A percentile compares a stretch with the other conserved stretches of the same genome.
Evolutionary conservation across 257 asterid genomes (phyloP).

Genomic region (Catharanthus roseus): DNA sequence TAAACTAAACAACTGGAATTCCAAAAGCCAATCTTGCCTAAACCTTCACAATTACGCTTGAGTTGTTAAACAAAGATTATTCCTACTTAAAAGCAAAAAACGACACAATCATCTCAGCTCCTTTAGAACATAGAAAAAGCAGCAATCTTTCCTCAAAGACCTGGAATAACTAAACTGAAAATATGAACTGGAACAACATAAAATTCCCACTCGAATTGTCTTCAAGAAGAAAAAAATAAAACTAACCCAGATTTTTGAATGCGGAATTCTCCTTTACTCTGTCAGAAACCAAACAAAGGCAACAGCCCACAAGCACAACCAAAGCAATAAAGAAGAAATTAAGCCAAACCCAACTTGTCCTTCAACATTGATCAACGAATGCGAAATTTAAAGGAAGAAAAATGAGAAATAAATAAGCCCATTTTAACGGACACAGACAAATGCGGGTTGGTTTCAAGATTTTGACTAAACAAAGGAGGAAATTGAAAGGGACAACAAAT

Average conservation of each 20-base stretch:
- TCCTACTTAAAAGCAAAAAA: slow-evolving; percentile 19
- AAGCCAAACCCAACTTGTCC: background rate
- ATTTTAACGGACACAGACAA: background rate
- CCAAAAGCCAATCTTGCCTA: slow-evolving; percentile 33
- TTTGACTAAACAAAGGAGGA: background rate
- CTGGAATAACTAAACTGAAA: background rate
- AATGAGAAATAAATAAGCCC: slow-evolving; percentile 5
- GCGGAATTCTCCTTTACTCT: background rate
- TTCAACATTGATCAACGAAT: background rate
- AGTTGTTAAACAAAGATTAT: slow-evolving; percentile 19
- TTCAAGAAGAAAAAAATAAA: background rate
- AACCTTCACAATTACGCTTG: slow-evolving; percentile 36
- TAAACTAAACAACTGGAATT: slow-evolving; percentile 16
- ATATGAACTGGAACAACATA: background rate
- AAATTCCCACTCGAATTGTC: background rate
- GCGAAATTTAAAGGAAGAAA: background rate
- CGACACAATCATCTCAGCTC: slow-evolving; percentile 16
- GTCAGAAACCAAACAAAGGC: background rate
- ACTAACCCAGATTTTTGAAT: background rate
- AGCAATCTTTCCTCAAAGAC: slow-evolving; percentile 17
- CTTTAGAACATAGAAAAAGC: slow-evolving; percentile 22
- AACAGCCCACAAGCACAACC: background rate
- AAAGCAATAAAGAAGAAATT: background rate
- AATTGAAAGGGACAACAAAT: background rate
- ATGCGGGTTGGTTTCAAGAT: background rate